A percentile compares a stretch with the other conserved stretches of the same genome.
Evolutionary conservation across 495 filamentous ascomycete species (phyloP).

Genomic region (Sporormia fimetaria): DNA sequence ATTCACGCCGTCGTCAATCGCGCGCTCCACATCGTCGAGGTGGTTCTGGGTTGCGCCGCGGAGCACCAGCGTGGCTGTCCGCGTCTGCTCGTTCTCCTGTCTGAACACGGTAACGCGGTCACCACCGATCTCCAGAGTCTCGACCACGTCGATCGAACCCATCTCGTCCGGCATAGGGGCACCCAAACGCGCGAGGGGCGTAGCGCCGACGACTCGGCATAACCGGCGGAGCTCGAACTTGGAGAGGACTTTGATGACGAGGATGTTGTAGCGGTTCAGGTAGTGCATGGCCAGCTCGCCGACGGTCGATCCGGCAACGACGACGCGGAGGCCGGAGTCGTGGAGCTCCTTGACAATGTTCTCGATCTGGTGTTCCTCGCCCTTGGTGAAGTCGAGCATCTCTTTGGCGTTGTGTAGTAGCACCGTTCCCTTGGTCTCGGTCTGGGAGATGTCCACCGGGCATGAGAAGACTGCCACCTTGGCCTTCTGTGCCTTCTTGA

Average conservation of each 20-base stretch:
- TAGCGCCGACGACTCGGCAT: slow-evolving; percentile 93
- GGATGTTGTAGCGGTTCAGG: slow-evolving; percentile 89
- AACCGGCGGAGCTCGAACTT: slow-evolving; percentile 93
- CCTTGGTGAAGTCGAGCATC: slow-evolving; percentile 96
- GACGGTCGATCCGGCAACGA: slow-evolving; percentile 81
- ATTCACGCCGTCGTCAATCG: slow-evolving; percentile 97
- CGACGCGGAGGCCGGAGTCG: slow-evolving; percentile 83
- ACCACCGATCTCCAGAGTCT: slow-evolving; percentile 96
- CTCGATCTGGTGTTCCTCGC: slow-evolving; percentile 88
- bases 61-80: slow-evolving; percentile 89
- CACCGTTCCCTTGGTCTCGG: slow-evolving; percentile 99
- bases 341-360: slow-evolving; percentile 84
- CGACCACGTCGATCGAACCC: slow-evolving; percentile 87
- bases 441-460: slow-evolving; percentile 89
- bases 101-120: slow-evolving; percentile 98
- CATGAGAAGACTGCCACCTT: slow-evolving; percentile 97
- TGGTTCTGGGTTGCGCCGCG: slow-evolving; percentile 96
- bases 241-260: slow-evolving; percentile 93
- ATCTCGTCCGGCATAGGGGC: slow-evolving; percentile 99
- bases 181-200: slow-evolving; percentile 85
- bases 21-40: slow-evolving; percentile 92
- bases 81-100: slow-evolving; percentile 84
- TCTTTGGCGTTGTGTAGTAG: slow-evolving; percentile 93
- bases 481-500: slow-evolving; percentile 84
- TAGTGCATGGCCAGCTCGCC: slow-evolving; percentile 96